phyloP scores from a whole-genome alignment of 108 stramenopile genomes.

The Fistulifera pelliculosa region DNA sequence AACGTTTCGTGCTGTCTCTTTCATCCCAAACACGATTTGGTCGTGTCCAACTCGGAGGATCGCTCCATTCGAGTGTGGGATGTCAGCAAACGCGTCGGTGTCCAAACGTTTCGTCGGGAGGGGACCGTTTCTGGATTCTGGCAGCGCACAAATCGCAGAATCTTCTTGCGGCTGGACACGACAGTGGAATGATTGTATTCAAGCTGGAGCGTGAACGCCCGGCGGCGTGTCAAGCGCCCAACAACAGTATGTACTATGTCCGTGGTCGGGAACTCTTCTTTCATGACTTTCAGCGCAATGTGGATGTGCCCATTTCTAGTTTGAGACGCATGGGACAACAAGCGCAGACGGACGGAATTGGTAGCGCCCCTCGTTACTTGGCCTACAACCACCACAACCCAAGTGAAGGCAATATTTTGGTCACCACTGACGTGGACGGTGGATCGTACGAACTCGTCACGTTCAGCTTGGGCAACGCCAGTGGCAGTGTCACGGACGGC shows the following conservation, averaged over 20 bases:
- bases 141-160: slow-evolving; percentile 91
- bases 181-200: slow-evolving; percentile 99
- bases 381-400: slow-evolving; percentile 95
- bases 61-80: slow-evolving; percentile 98
- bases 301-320: slow-evolving; percentile 87
- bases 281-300: slow-evolving; percentile 76
- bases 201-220: slow-evolving; percentile 98
- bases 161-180: slow-evolving; percentile 97
- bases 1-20: slow-evolving; percentile 97
- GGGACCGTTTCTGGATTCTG: slow-evolving; percentile 97
- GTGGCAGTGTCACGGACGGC: slow-evolving; percentile 80
- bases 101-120: slow-evolving; percentile 97
- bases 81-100: slow-evolving; percentile 93
- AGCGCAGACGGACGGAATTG: slow-evolving; percentile 88
- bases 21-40: slow-evolving; percentile 97
- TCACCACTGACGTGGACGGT: slow-evolving; percentile 86
- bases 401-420: slow-evolving; percentile 83
- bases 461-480: slow-evolving; percentile 68
- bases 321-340: slow-evolving; percentile 87
- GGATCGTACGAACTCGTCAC: slow-evolving; percentile 94
- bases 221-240: slow-evolving; percentile 67
- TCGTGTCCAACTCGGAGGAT: slow-evolving; percentile 97
- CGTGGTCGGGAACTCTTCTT: slow-evolving; percentile 93
- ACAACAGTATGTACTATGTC: slow-evolving; percentile 83
- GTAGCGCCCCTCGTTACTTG: slow-evolving; percentile 83